Evolutionary conservation across 2,329 filamentous ascomycete genomes (phyloP).

Genomic region (Stromatinia cepivora): DNA sequence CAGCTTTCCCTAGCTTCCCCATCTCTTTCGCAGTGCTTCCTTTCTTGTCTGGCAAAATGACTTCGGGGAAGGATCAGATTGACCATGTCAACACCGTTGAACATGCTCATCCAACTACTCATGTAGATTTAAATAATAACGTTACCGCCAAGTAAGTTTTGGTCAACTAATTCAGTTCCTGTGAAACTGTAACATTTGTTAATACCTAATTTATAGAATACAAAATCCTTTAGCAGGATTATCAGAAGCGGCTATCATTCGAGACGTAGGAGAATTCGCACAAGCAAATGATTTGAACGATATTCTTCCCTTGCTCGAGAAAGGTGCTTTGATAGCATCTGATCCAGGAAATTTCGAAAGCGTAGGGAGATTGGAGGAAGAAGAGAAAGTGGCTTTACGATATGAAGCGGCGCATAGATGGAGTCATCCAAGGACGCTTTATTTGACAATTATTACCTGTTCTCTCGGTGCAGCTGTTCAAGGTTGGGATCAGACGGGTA

Average conservation of each 20-base stretch:
- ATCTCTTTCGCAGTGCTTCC: background rate
- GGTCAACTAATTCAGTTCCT: background rate
- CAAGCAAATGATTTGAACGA: conserved; percentile 58
- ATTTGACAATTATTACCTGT: conserved; percentile 66
- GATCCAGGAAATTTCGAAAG: conserved; percentile 63
- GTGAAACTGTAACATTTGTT: background rate
- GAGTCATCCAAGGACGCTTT: conserved; percentile 61
- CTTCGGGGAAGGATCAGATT: conserved; percentile 10
- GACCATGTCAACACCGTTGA: conserved; percentile 9
- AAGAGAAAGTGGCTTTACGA: conserved; percentile 59
- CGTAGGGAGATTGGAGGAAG: conserved; percentile 57
- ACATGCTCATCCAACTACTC: conserved; percentile 20
- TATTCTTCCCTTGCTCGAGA: conserved; percentile 58
- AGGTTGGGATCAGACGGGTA: conserved; percentile 36
- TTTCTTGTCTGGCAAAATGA: conserved; percentile 12
- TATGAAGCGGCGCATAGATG: conserved; percentile 68
- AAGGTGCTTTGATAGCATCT: conserved; percentile 74
- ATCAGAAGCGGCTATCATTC: conserved; percentile 50
- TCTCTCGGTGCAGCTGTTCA: conserved; percentile 68
- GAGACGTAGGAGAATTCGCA: conserved; percentile 62
- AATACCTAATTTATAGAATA: background rate
- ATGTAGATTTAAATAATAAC: conserved; percentile 24
- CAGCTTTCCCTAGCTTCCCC: conserved; percentile 7
- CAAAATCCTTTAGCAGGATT: conserved; percentile 57
- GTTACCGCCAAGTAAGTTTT: conserved; percentile 22